Evolutionary conservation across 257 asterid species (phyloP).

Genomic region (Jacaranda mimosifolia): DNA sequence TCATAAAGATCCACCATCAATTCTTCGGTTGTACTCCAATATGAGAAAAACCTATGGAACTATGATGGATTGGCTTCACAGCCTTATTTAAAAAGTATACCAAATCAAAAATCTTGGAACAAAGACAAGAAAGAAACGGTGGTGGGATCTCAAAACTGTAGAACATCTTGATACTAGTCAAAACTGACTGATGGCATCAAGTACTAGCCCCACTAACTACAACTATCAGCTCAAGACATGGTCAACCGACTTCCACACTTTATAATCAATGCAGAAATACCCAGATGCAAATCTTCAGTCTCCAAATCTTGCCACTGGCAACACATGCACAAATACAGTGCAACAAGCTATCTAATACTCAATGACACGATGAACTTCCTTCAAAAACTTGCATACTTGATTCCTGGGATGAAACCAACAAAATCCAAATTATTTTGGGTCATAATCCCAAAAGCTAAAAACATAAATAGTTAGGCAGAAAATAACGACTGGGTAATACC

Average conservation of each 20-base stretch:
- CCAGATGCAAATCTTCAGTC: conserved; percentile 44
- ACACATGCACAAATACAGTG: conserved; percentile 42
- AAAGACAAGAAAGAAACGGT: conserved; percentile 29
- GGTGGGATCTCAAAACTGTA: conserved; percentile 34
- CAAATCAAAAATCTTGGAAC: conserved; percentile 38
- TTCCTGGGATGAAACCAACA: conserved; percentile 40
- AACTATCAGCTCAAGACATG: conserved; percentile 43
- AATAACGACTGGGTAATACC: conserved; percentile 49
- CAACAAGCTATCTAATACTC: conserved; percentile 45
- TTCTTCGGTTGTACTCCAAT: conserved; percentile 44
- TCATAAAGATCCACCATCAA: conserved; percentile 61
- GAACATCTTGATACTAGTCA: conserved; percentile 51
- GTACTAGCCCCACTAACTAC: conserved; percentile 43
- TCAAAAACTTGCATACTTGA: conserved; percentile 46
- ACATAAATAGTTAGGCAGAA: conserved; percentile 6
- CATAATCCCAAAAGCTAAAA: conserved; percentile 23
- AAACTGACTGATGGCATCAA: conserved; percentile 32
- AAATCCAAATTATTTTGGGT: conserved; percentile 8
- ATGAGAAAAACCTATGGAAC: conserved; percentile 47
- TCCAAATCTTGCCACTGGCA: conserved; percentile 39
- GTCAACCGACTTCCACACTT: conserved; percentile 42
- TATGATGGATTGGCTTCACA: conserved; percentile 54
- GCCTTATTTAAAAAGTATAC: conserved; percentile 53
- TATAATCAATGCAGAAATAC: conserved; percentile 9
- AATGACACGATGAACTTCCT: conserved; percentile 43